Base-by-base conservation (phyloP, 352 stramenopile genomes). In the Aphanomyces cochlioides region DNA sequence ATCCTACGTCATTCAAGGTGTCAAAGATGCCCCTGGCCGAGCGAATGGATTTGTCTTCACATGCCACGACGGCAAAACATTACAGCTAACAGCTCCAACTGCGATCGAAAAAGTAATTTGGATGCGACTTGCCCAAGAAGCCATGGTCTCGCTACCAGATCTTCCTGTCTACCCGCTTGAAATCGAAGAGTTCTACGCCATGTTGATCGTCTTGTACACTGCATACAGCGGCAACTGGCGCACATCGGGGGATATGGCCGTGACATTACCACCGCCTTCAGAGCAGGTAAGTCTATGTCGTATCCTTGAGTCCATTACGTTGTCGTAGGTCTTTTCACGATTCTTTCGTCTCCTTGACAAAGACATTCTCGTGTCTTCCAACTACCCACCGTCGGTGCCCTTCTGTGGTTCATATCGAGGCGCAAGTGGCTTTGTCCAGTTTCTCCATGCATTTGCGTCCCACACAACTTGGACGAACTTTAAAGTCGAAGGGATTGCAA, bases 101-200 rank as follows among this genome's bases (percentile, higher is more conserved):
- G 77, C 86, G 7, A 87, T 95, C 4, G 87, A 95, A 61, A 92
- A 91, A 59, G 75, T 95, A 34, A 93, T 95, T 37, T 95, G 87
- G 87, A 95, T 93, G 86, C 85, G 87, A 2, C 76, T 95, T 5
- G 84, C 82, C 15, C 75, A 93, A 0, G 87, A 95, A 69, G 85
- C 87, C 5, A 93, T 95, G 53, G 87, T 93, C n/a, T 87, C 87
- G 37, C 79, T 93, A 45, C 87, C 87, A 3, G 89, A 86, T 7
- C 69, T 95, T 8, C 84, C 87, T 0, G 83, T 95, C 12, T 84
- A 84, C 10, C 87, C 87, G 17, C 74, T 95, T 21, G 87, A 95
- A 41, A 92, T 95, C 75, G 87, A 95, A 60, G 87, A 95, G 63
- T 95, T 95, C 68, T 95, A 95, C 69, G 87, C 87, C 0, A 93